These are phyloP conservation scores for Phragmites australis DNA, from an alignment of 176 grass and related monocot species.

Conservation along the genomic window DNA sequence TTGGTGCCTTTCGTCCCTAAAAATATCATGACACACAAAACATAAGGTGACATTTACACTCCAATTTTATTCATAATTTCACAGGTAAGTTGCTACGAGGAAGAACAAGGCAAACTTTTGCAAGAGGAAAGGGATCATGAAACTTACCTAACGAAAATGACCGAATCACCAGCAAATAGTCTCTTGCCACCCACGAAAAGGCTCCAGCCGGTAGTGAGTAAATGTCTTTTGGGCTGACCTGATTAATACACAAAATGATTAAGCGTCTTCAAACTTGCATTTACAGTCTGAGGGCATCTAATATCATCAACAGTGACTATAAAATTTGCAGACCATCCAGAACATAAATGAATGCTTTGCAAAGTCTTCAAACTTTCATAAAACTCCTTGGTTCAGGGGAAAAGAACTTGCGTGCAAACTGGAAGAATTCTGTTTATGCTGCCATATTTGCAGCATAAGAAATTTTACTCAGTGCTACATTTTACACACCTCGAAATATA, in stretches of 20 bases:
- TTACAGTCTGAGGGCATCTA: background rate
- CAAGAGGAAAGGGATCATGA: slow-evolving; percentile 13
- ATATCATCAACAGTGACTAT: background rate
- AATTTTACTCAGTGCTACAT: background rate
- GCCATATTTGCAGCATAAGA: background rate
- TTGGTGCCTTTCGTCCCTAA: slow-evolving; percentile 95
- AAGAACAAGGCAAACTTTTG: background rate
- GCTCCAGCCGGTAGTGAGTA: slow-evolving; percentile 98
- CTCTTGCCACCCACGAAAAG: slow-evolving; percentile 95
- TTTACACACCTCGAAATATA: slow-evolving; percentile 84
- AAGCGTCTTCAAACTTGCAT: slow-evolving; percentile 29
- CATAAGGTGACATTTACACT: slow-evolving; percentile 16
- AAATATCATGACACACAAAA: slow-evolving; percentile 20
- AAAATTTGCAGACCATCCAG: background rate
- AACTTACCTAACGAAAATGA: slow-evolving; percentile 92
- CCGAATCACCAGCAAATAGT: slow-evolving; percentile 95
- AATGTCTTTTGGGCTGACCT: slow-evolving; percentile 97
- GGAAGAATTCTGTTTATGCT: background rate
- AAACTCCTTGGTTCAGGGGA: background rate
- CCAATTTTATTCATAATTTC: background rate
- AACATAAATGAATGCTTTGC: background rate
- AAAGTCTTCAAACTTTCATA: slow-evolving; percentile 4
- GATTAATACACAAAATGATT: slow-evolving; percentile 27
- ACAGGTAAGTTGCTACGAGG: background rate
- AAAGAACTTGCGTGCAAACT: background rate